Percentiles rank a stretch among this genome's conserved stretches.
phyloP scores from a whole-genome alignment of 257 asterid species.

The Cordia subcordata region DNA sequence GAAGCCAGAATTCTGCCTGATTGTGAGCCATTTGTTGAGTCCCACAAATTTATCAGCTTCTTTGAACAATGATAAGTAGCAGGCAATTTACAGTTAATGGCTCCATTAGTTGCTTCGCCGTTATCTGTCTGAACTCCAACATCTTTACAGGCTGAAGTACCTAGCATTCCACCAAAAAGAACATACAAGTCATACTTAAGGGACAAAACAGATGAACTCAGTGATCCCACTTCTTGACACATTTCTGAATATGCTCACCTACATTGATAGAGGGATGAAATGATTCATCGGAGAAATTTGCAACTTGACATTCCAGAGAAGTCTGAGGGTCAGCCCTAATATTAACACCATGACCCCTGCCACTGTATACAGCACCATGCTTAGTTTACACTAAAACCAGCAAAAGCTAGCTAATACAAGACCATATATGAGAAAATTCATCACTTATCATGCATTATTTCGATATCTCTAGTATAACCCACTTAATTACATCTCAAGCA shows the following conservation, averaged over 20 bases:
- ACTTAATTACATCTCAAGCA: no score
- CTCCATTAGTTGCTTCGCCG: slow-evolving; percentile 30
- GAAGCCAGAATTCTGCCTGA: slow-evolving; percentile 50
- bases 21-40: slow-evolving; percentile 38
- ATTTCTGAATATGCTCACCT: slow-evolving; percentile 52
- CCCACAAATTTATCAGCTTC: slow-evolving; percentile 67
- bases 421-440: no score
- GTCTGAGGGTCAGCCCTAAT: slow-evolving; percentile 33
- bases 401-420: no score
- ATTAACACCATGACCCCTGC: slow-evolving; percentile 28
- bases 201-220: slow-evolving; percentile 1
- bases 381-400: neutral
- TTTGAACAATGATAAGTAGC: slow-evolving; percentile 27
- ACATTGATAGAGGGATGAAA: slow-evolving; percentile 32
- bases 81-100: slow-evolving; percentile 12
- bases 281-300: slow-evolving; percentile 22
- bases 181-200: slow-evolving; percentile 10
- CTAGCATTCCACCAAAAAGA: slow-evolving; percentile 17
- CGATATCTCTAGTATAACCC: no score
- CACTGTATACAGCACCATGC: slow-evolving; percentile 18
- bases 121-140: slow-evolving; percentile 56
- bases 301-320: slow-evolving; percentile 24
- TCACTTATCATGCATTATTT: no score
- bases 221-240: neutral
- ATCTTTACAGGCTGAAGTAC: slow-evolving; percentile 40